Evolutionary conservation across 768 basidiomycete species (phyloP), one percentile per base, ranked within the genome.

Genomic region (Trametes maxima): DNA sequence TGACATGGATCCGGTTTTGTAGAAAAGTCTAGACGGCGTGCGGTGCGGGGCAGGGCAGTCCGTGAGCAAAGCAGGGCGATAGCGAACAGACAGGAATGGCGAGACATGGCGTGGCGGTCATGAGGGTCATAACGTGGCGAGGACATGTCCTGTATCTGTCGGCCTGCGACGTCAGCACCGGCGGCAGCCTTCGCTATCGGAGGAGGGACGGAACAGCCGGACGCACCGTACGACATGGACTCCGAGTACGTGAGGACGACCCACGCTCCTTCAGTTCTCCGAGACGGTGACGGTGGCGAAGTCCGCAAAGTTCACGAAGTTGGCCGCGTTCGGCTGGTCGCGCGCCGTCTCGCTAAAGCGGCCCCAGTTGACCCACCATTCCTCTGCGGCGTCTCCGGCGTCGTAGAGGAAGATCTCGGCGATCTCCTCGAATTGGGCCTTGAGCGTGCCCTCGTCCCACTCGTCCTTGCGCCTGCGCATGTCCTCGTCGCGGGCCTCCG

Each of bases 321-420:
- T 46, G 49, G 58, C 42, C 39, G 59, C 40, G 43, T 58, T 54
- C 59, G 59, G 56, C 40, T 51, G 54, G 42, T 58, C 50, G 60
- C 62, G 52, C 59, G 77, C 75, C 25, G 75, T 65, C 67, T 82
- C 75, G 46, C 74, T 73, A 59, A 83, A 73, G 17, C 76, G 59
- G 8, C 83, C 83, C 83, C 82, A 85, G 39, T 81, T 82, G 12
- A 80, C 76, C 85, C 85, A 88, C 84, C 85, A 87, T 66, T 86
- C 83, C 39, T 85, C 85, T 22, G 82, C 86, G 50, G 78, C 75
- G 47, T 87, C 85, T 40, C 74, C 77, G 10, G 84, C 78, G 63
- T 84, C 80, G 65, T 85, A 81, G 14, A 74, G 72, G 55, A 80
- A 83, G 60, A 86, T 65, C 22, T 76, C 77, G 55, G 82, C 73